A percentile compares a stretch with the other conserved stretches of the same genome.
Conservation (phyloP, 2,329 filamentous ascomycete genomes). For the Aspergillus ochraceus region DNA sequence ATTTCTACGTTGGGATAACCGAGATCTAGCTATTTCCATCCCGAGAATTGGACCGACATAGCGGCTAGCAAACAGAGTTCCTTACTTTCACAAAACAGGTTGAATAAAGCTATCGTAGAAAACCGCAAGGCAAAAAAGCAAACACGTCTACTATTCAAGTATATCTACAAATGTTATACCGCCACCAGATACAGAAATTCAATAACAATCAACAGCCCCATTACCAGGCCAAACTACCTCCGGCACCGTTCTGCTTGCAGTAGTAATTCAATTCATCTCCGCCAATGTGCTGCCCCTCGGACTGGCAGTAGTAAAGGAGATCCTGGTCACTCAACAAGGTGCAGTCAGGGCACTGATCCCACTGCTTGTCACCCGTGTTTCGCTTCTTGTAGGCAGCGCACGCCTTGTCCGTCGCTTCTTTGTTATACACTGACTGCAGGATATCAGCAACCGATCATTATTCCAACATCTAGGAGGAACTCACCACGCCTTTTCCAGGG, state of each 20-base stretch:
- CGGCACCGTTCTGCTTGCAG: constrained; percentile 17
- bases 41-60: too few species aligned
- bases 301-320: constrained; percentile 22
- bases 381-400: constrained; percentile 21
- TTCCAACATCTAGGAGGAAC: background rate
- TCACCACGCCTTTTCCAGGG: constrained; percentile 12
- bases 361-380: constrained; percentile 22
- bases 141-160: background rate
- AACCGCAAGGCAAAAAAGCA: background rate
- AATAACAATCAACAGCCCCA: background rate
- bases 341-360: constrained; percentile 24
- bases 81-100: too few species aligned
- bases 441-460: background rate
- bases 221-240: constrained; percentile 18
- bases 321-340: constrained; percentile 13
- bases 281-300: constrained; percentile 20
- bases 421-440: constrained; percentile 15
- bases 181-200: too few species aligned
- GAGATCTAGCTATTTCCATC: too few species aligned
- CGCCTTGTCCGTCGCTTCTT: constrained; percentile 17
- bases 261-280: constrained; percentile 24
- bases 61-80: too few species aligned
- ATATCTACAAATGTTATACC: background rate
- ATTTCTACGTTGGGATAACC: too few species aligned
- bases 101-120: too few species aligned